A percentile compares a stretch with the other conserved stretches of the same genome.
phyloP scores from a whole-genome alignment of 768 basidiomycete genomes.

The Boletus rubescentipes region DNA sequence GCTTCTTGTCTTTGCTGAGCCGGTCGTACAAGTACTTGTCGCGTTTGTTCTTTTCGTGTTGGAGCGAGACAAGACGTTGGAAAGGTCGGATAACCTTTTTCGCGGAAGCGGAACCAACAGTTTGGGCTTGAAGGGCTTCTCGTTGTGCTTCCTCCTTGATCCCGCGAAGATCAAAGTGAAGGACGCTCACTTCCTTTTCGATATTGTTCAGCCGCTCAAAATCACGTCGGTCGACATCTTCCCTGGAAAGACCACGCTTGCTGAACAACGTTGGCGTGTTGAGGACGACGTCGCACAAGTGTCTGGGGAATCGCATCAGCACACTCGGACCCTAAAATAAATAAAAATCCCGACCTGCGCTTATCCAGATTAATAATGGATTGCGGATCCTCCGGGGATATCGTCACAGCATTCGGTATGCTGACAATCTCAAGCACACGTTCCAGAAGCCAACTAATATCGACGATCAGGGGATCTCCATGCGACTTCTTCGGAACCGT shows the following conservation, averaged over 20 bases:
- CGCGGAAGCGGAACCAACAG: slow-evolving; percentile 43
- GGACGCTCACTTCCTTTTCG: slow-evolving; percentile 59
- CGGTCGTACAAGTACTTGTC: slow-evolving; percentile 69
- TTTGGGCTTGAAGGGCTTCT: slow-evolving; percentile 52
- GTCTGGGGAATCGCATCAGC: slow-evolving; percentile 42
- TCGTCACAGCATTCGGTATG: slow-evolving; percentile 65
- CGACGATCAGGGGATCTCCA: slow-evolving; percentile 59
- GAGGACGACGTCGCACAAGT: slow-evolving; percentile 62
- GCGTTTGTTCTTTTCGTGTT: slow-evolving; percentile 81
- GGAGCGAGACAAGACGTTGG: slow-evolving; percentile 56
- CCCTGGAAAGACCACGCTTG: slow-evolving; percentile 44
- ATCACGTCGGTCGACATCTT: slow-evolving; percentile 61
- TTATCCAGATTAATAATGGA: slow-evolving; percentile 80
- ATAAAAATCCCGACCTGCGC: slow-evolving; percentile 53
- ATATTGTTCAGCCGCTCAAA: slow-evolving; percentile 76
- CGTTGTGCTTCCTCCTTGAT: slow-evolving; percentile 76
- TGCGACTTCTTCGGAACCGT: slow-evolving; percentile 43
- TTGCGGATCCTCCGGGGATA: slow-evolving; percentile 50
- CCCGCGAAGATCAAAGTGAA: slow-evolving; percentile 68
- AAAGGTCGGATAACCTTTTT: slow-evolving; percentile 65
- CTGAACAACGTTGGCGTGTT: slow-evolving; percentile 49
- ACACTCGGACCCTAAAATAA: not conserved
- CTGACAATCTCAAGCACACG: slow-evolving; percentile 78
- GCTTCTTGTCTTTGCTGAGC: slow-evolving; percentile 70
- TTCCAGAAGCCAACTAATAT: slow-evolving; percentile 83